Conservation (phyloP, 2,329 filamentous ascomycete species). For the Aspergillus quadricinctus region DNA sequence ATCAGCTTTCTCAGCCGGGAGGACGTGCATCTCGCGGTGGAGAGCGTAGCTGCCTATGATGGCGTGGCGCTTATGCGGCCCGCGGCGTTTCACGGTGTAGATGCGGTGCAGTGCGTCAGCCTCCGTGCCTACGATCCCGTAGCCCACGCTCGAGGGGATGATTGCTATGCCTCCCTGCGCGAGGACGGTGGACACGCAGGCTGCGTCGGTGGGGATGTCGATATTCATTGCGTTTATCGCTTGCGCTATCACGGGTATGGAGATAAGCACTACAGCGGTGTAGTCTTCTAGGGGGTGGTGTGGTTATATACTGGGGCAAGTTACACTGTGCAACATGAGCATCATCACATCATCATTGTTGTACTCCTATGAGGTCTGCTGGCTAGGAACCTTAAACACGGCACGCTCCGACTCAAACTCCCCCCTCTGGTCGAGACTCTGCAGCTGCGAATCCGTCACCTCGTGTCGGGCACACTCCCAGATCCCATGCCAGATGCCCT, state of each 20-base stretch:
- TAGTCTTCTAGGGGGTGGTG: too few relatives aligned
- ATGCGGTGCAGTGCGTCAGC: constrained; percentile 17
- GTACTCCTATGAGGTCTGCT: constrained; percentile 5
- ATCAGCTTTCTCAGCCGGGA: constrained; percentile 9
- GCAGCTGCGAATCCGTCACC: constrained; percentile 20
- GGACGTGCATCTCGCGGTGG: constrained; percentile 19
- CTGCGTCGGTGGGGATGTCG: constrained; percentile 13
- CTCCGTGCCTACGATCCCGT: constrained; percentile 20
- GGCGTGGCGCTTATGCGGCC: constrained; percentile 23
- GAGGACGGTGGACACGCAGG: constrained; percentile 18
- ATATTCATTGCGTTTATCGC: too few relatives aligned
- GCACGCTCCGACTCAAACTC: constrained; percentile 23
- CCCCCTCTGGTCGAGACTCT: constrained; percentile 17
- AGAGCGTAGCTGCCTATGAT: constrained; percentile 24
- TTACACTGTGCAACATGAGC: too few relatives aligned
- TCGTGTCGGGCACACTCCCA: constrained; percentile 24
- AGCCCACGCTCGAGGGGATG: constrained; percentile 24
- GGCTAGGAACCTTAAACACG: constrained; percentile 6
- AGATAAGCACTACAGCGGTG: not conserved
- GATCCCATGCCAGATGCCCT: constrained; percentile 34
- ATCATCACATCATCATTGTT: not conserved
- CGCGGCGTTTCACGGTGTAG: constrained; percentile 18
- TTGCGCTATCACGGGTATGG: too few relatives aligned
- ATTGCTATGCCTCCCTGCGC: constrained; percentile 23
- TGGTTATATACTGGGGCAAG: too few relatives aligned